These are phyloP conservation scores for Fusarium hainanense DNA, from an alignment of 2,329 filamentous ascomycete species.

Conservation along the genomic window DNA sequence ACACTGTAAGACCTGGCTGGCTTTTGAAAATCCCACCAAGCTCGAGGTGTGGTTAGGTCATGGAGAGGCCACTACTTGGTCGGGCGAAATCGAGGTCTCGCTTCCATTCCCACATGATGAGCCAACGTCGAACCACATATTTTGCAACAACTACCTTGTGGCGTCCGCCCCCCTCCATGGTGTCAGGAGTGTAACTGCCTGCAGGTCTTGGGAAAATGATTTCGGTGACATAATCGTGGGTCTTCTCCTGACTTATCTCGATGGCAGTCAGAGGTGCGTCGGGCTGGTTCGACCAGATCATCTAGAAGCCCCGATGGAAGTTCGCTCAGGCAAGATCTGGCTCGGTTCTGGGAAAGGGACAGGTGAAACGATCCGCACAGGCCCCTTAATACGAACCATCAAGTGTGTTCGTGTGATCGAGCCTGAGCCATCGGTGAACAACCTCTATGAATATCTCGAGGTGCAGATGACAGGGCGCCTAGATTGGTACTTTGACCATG, in stretches of 20 bases:
- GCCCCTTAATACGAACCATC: no score
- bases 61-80: neutral
- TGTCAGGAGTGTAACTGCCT: neutral
- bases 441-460: neutral
- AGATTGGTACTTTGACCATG: neutral
- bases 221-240: neutral
- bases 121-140: no score
- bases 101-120: neutral
- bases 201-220: no score
- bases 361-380: no score
- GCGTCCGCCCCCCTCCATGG: neutral
- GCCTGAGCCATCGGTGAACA: no score
- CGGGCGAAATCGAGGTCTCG: neutral
- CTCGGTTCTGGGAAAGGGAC: no score
- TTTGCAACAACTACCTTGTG: no score
- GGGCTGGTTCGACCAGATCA: neutral
- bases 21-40: rapidly evolving
- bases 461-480: neutral
- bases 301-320: neutral
- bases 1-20: rapidly evolving
- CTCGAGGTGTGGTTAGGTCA: rapidly evolving
- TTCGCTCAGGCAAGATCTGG: neutral
- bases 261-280: neutral
- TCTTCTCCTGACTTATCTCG: neutral
- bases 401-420: rapidly evolving